phyloP scores from a whole-genome alignment of 306 rosid species.

The Malus sieversii region DNA sequence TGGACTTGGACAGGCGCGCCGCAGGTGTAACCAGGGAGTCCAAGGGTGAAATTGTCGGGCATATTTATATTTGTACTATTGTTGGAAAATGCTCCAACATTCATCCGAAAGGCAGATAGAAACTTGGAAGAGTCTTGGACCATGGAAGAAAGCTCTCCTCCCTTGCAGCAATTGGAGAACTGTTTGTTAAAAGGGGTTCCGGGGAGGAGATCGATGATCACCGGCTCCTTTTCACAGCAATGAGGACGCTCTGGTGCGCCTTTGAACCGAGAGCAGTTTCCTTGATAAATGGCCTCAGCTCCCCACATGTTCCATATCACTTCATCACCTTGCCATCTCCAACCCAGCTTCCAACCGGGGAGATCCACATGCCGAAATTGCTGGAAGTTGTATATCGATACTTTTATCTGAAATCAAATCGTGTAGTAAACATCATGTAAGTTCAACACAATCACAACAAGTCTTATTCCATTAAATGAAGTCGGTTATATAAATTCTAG shows the following conservation, averaged over 20 bases:
- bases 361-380: constrained; percentile 55
- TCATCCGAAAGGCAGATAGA: constrained; percentile 50
- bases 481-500: accelerated
- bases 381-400: constrained; percentile 54
- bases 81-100: constrained; percentile 15
- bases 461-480: no score
- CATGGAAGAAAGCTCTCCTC: constrained; percentile 53
- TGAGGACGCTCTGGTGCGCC: constrained; percentile 45
- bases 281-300: constrained; percentile 66
- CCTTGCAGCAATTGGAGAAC: constrained; percentile 56
- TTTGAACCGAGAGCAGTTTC: constrained; percentile 50
- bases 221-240: constrained; percentile 53
- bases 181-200: constrained; percentile 53
- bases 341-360: constrained; percentile 66
- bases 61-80: background rate
- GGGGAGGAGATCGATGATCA: constrained; percentile 54
- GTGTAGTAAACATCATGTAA: background rate
- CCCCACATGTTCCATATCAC: constrained; percentile 77
- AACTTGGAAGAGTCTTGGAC: constrained; percentile 41
- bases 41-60: constrained; percentile 54
- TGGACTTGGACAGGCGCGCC: constrained; percentile 39
- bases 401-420: constrained; percentile 37
- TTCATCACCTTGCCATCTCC: constrained; percentile 63
- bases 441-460: no score
- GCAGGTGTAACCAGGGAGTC: constrained; percentile 62